Base-by-base conservation (phyloP, 176 grass and related monocot species). In the Thalia dealbata region DNA sequence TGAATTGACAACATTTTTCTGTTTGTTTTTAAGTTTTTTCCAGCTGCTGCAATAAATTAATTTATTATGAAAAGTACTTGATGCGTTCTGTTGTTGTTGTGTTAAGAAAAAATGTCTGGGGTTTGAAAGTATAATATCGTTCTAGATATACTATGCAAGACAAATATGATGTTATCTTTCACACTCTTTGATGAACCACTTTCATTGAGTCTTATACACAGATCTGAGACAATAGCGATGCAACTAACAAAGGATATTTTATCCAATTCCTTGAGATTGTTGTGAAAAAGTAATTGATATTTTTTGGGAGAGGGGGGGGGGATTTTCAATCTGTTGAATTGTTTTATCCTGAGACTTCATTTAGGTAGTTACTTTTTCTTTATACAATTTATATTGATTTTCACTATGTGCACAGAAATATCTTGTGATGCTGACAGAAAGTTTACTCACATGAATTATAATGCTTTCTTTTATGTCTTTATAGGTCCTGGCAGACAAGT, bases 401-500 rank as follows among this genome's bases (percentile, higher is more conserved):
- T 18, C 10, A 19, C 7, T 35, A 35, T 32, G 14, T 18, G 45
- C 6, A 48, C n/a, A 48, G 45, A 23, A 21, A 23, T 58, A 58
- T 58, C 7, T 63, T 25, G 29, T 63, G 24, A 63, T 14, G 25
- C 61, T 63, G 11, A 28, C 14, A 63, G 24, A 27, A 63, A 63
- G 61, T 32, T 43, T 13, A n/a, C 8, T 67, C 62, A 18, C 11
- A 21, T 67, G 9, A 68, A 43, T 32, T 68, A 12, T 68, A 68
- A 68, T 26, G 6, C 16, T 12, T 22, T 43, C 50, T 64, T 30
- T 14, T 66, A 22, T 63, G 27, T 19, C 65, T 59, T 67, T 43
- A 75, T 44, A 86, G 84, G 70, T 86, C 61, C 84, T 86, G 56
- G 75, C 84, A 69, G 79, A 86, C 74, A 86, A 78, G 38, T 82